These are phyloP conservation scores for Suillus subaureus DNA, from an alignment of 768 basidiomycete species.

Conservation along the genomic window DNA sequence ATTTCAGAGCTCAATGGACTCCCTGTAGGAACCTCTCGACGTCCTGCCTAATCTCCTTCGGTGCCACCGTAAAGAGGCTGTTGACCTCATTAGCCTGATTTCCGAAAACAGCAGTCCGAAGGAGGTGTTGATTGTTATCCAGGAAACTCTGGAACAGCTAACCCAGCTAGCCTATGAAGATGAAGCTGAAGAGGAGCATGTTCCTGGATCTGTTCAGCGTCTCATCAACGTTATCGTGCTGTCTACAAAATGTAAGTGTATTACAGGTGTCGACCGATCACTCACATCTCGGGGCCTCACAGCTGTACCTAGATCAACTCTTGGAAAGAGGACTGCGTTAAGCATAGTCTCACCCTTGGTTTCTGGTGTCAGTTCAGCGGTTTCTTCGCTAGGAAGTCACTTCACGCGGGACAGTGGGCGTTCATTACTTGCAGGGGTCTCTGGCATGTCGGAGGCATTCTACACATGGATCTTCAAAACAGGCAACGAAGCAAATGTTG, in stretches of 20 bases:
- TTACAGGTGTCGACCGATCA: background rate
- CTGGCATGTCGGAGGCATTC: slow-evolving; percentile 19
- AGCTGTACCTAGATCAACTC: slow-evolving; percentile 29
- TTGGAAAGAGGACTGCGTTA: slow-evolving; percentile 26
- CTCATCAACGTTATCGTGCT: slow-evolving; percentile 20
- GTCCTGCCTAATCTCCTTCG: slow-evolving; percentile 40
- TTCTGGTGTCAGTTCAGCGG: slow-evolving; percentile 14
- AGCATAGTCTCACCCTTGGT: slow-evolving; percentile 25
- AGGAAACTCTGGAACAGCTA: slow-evolving; percentile 41
- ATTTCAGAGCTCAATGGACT: background rate
- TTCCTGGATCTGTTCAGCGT: slow-evolving; percentile 12
- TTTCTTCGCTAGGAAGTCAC: slow-evolving; percentile 19
- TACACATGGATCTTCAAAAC: slow-evolving; percentile 18
- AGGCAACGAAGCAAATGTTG: background rate
- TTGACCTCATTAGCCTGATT: slow-evolving; percentile 36
- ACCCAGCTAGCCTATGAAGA: slow-evolving; percentile 14
- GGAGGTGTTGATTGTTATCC: slow-evolving; percentile 43
- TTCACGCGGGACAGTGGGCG: slow-evolving; percentile 21
- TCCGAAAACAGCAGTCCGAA: slow-evolving; percentile 38
- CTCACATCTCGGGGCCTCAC: background rate
- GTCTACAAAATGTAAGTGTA: slow-evolving; percentile 24
- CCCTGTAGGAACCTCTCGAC: slow-evolving; percentile 41
- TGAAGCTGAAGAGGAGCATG: slow-evolving; percentile 24
- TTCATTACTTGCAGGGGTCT: slow-evolving; percentile 20
- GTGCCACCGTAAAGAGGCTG: slow-evolving; percentile 29